phyloP scores from a whole-genome alignment of 2,329 filamentous ascomycete genomes.

The Penicillium paneum region DNA sequence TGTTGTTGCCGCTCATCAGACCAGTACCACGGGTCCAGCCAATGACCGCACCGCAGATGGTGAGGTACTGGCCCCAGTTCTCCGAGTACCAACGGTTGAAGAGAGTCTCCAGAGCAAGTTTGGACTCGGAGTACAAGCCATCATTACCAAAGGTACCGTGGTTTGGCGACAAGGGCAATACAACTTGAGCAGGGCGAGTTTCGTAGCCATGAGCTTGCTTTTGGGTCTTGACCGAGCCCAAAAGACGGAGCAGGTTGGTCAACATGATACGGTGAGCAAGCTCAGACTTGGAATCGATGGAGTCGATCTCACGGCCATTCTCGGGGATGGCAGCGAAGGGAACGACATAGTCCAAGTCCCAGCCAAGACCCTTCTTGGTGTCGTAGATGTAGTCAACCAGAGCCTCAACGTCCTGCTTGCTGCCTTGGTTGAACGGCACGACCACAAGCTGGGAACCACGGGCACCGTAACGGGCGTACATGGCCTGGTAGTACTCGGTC shows the following conservation, averaged over 20 bases:
- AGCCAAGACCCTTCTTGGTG: constrained; percentile 90
- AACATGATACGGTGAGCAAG: constrained; percentile 98
- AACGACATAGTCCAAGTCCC: constrained; percentile 95
- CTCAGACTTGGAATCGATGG: constrained; percentile 95
- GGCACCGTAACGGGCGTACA: constrained; percentile 93
- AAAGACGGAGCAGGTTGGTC: constrained; percentile 88
- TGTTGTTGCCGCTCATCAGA: constrained; percentile 96
- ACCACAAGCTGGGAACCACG: constrained; percentile 95
- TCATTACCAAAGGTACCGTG: constrained; percentile 98
- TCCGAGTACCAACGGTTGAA: constrained; percentile 99
- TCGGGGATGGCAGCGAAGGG: constrained; percentile 97
- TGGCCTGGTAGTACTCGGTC: constrained; percentile 98
- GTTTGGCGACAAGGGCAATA: constrained; percentile 92
- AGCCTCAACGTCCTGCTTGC: constrained; percentile 95
- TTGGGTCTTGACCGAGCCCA: constrained; percentile 86
- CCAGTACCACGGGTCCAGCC: constrained; percentile 98
- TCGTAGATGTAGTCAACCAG: constrained; percentile 96
- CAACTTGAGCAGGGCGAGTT: constrained; percentile 93
- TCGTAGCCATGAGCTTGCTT: constrained; percentile 86
- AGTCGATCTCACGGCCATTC: constrained; percentile 95
- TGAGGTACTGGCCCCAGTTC: constrained; percentile 95
- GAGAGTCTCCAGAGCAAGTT: constrained; percentile 91
- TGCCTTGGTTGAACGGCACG: constrained; percentile 98
- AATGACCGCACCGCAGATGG: constrained; percentile 96
- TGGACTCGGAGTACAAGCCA: constrained; percentile 96